Percentiles rank a stretch among this genome's conserved stretches.
Conservation (phyloP, 2,329 filamentous ascomycete genomes). For the Fusarium abutilonis region DNA sequence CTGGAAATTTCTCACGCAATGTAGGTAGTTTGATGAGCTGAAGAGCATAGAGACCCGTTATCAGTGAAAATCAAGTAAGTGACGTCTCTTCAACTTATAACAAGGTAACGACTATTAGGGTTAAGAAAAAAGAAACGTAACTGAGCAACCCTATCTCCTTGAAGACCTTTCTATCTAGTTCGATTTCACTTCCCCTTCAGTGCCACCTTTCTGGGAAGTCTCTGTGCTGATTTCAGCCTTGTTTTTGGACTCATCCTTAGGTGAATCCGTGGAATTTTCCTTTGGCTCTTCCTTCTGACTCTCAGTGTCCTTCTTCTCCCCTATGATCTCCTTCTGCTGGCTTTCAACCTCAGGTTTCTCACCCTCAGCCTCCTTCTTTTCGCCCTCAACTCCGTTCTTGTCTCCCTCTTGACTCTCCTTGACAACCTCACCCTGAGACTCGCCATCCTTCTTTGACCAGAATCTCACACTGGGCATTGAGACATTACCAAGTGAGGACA, state of each 20-base stretch:
- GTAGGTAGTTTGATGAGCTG: too few relatives aligned
- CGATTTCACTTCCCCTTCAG: not conserved
- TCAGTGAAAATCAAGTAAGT: not conserved
- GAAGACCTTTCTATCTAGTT: not conserved
- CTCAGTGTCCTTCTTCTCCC: not conserved
- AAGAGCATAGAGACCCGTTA: too few relatives aligned
- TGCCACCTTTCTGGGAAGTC: not conserved
- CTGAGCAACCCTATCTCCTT: too few relatives aligned
- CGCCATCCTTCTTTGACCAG: constrained; percentile 43
- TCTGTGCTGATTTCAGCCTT: not conserved
- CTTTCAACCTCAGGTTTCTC: not conserved
- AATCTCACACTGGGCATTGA: constrained; percentile 48
- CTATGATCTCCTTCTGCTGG: not conserved
- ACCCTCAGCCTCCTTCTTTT: not conserved
- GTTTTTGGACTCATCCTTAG: not conserved
- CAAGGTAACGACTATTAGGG: not conserved
- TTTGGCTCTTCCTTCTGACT: not conserved
- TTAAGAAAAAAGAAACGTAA: not conserved
- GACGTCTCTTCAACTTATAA: not conserved
- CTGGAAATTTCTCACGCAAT: too few relatives aligned
- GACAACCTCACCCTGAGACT: not conserved
- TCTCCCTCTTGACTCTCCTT: not conserved
- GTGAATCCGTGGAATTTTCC: not conserved
- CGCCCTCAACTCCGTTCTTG: not conserved
- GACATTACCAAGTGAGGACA: constrained; percentile 46